Percentiles rank a stretch among this genome's conserved stretches.
phyloP scores from a whole-genome alignment of 768 basidiomycete genomes.

The Kwoniella sp. region DNA sequence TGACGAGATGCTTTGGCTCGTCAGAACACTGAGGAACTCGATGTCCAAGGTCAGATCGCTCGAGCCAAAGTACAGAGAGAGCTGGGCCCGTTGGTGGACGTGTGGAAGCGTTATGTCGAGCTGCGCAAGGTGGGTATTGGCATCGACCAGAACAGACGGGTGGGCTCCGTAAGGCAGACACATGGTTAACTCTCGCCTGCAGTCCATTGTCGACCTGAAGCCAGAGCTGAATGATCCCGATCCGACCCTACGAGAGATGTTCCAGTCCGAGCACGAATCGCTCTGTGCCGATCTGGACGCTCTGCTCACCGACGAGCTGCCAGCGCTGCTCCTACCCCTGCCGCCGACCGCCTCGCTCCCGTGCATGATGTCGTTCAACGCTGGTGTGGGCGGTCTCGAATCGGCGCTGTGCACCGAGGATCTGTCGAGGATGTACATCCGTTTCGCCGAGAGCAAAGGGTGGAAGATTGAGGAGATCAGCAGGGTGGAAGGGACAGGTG shows the following conservation, averaged over 20 bases:
- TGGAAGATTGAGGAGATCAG: constrained; percentile 58
- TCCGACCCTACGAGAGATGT: constrained; percentile 67
- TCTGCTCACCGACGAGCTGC: constrained; percentile 53
- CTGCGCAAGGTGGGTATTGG: constrained; percentile 61
- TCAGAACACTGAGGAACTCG: constrained; percentile 7
- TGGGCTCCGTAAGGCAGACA: constrained; percentile 8
- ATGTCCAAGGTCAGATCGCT: constrained; percentile 57
- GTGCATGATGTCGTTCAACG: constrained; percentile 82
- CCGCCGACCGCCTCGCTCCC: constrained; percentile 65
- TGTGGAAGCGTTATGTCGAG: constrained; percentile 64
- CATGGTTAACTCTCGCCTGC: constrained; percentile 39
- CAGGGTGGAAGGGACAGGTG: constrained; percentile 27
- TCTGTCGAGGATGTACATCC: constrained; percentile 74
- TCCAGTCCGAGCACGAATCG: constrained; percentile 60
- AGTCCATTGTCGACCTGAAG: constrained; percentile 65
- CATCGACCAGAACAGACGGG: no score
- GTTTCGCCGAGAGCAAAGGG: constrained; percentile 57
- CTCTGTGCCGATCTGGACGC: constrained; percentile 51
- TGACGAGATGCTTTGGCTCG: not conserved
- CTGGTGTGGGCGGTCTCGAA: constrained; percentile 89
- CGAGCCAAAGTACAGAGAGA: constrained; percentile 64
- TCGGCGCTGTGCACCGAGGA: constrained; percentile 74
- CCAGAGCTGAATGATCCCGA: constrained; percentile 69
- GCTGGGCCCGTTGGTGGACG: constrained; percentile 63
- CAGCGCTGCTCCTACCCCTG: constrained; percentile 67